phyloP scores from a whole-genome alignment of 73 alveolate genomes.

The Blepharisma stoltei region DNA sequence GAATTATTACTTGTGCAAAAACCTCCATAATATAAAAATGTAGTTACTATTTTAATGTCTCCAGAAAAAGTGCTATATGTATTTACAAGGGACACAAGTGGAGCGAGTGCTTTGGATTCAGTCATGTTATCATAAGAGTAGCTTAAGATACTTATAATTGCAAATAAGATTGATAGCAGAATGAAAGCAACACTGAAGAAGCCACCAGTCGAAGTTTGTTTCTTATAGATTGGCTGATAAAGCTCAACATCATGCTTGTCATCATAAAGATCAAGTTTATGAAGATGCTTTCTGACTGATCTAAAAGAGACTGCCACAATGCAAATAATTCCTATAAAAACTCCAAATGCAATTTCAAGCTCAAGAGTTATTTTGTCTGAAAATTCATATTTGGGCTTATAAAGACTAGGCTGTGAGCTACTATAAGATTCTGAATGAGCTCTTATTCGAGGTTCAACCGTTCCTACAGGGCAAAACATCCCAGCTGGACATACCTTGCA shows the following conservation, averaged over 20 bases:
- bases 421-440: too few species aligned
- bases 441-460: too few species aligned
- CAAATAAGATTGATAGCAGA: neutral
- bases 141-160: neutral
- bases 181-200: neutral
- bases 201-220: neutral
- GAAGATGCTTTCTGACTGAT: neutral
- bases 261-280: neutral
- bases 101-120: neutral
- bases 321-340: too few species aligned
- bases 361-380: too few species aligned
- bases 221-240: neutral
- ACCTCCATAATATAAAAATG: neutral
- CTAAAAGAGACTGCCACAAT: neutral
- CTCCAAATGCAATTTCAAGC: too few species aligned
- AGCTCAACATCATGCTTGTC: neutral
- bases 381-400: too few species aligned
- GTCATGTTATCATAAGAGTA: neutral
- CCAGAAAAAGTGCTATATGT: neutral
- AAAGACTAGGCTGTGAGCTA: too few species aligned
- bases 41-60: neutral
- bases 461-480: too few species aligned
- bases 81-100: neutral
- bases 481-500: too few species aligned
- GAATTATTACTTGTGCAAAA: neutral